phyloP scores from a whole-genome alignment of 2,329 filamentous ascomycete genomes.

The Dactylonectria macrodidyma region DNA sequence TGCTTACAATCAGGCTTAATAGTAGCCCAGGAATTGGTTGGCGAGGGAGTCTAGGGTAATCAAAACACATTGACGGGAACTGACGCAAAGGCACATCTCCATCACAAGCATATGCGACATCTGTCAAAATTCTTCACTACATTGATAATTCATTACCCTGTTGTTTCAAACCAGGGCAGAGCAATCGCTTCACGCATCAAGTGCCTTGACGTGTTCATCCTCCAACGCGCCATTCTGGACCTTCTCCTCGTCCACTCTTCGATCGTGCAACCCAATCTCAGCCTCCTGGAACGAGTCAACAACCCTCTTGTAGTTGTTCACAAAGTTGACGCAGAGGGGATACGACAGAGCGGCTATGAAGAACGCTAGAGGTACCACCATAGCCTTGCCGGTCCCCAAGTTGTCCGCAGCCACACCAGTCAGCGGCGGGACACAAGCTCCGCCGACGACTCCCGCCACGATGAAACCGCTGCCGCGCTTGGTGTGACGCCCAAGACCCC shows the following conservation, averaged over 20 bases:
- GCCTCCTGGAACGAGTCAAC: constrained; percentile 71
- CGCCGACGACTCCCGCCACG: constrained; percentile 79
- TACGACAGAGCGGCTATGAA: constrained; percentile 72
- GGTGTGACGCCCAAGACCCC: constrained; percentile 81
- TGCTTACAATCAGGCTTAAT: too few species aligned
- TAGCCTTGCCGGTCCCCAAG: constrained; percentile 72
- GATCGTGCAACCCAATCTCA: constrained; percentile 57
- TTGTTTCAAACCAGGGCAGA: too few species aligned
- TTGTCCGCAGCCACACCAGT: constrained; percentile 78
- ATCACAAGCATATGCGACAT: too few species aligned
- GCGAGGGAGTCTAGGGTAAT: too few species aligned
- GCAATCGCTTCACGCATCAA: not conserved
- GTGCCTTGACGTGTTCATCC: constrained; percentile 27
- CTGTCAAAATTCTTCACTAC: too few species aligned
- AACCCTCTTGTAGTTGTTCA: constrained; percentile 73
- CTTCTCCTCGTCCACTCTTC: constrained; percentile 50
- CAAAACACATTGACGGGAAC: too few species aligned
- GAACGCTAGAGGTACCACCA: constrained; percentile 76
- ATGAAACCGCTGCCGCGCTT: constrained; percentile 82
- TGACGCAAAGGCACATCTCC: too few species aligned
- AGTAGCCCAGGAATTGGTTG: too few species aligned
- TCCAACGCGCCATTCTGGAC: constrained; percentile 33
- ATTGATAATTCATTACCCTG: too few species aligned
- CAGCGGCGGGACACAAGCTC: constrained; percentile 81
- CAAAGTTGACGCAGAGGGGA: constrained; percentile 75